These are phyloP conservation scores for Populus hybrid DNA, from an alignment of 441 rosid species.

Conservation along the genomic window DNA sequence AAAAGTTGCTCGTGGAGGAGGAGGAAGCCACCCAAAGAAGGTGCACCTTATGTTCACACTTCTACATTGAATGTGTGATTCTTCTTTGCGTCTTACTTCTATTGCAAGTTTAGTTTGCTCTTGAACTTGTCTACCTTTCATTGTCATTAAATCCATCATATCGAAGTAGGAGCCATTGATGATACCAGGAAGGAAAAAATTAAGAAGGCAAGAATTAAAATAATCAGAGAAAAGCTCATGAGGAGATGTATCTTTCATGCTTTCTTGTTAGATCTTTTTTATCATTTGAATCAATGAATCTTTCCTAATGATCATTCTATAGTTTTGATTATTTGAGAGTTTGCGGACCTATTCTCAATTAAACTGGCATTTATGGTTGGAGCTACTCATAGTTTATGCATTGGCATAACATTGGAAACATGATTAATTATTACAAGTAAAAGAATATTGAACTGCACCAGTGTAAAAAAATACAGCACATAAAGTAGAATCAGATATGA, in stretches of 20 bases:
- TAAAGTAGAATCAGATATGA: background rate
- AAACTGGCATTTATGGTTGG: background rate
- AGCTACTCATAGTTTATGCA: background rate
- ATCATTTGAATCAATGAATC: background rate
- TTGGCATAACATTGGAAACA: background rate
- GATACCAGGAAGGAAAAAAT: background rate
- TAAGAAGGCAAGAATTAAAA: background rate
- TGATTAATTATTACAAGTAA: background rate
- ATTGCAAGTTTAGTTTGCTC: background rate
- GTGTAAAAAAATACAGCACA: background rate
- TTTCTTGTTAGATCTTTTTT: background rate
- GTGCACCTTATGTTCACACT: constrained; percentile 30
- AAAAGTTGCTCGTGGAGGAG: constrained; percentile 88
- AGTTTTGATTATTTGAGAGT: background rate
- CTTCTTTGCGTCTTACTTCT: background rate
- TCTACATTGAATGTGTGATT: background rate
- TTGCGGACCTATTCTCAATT: background rate
- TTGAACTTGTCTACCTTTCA: background rate
- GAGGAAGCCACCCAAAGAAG: constrained; percentile 94
- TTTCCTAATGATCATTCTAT: background rate
- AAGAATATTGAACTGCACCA: background rate
- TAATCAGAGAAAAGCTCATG: background rate
- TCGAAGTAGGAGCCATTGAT: background rate
- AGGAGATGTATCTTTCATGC: background rate
- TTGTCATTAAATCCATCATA: background rate